Base-by-base conservation (phyloP, 2,329 filamentous ascomycete species). In the Tolypocladium guangdongense region DNA sequence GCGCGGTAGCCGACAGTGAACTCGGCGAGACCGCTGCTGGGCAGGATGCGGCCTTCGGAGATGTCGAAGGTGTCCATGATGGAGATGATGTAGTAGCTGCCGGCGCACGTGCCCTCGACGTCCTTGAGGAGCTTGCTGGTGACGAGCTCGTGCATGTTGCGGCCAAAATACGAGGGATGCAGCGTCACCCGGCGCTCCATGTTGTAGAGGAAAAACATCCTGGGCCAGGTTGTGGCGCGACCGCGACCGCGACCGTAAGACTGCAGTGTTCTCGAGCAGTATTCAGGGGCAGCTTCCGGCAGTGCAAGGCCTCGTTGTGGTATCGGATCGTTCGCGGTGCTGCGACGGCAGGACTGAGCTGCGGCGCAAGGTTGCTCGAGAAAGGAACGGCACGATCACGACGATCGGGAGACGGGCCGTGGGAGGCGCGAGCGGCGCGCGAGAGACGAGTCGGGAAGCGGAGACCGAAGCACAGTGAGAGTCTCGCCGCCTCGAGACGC, bases 171-270 rank as follows among this genome's bases (percentile, higher is more conserved):
- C 14, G 92, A 97, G 32, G 93, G 93, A 68, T 99, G 93, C 65
- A 99, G 82, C 62, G 90, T 91, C 64, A 97, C 91, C 66, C 89
- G 87, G 68, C 92, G 90, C 74, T 96, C 90, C 72, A 97, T 86
- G 68, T 96, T 92, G 73, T 96, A 90, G 60, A 99, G 88, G 77
- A 99, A 99, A 73, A 97, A 99, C 93, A 99, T 99, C 63, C 58
- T 74, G 71, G 58, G 52, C 52, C 37, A 57, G 22, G 51, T 30
- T 56, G 54, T 11, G 37, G 2, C 18, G 56, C 36, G 36, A 22
- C 20, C 33, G 33, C 16, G 49, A 22, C 20, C 32, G 35, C 18
- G 50, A 18, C n/a, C 10, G 10, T 2, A 14, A 33, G 35, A 7
- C 16, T 20, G 30, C 8, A 10, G 27, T 33, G 18, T 20, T 6